A percentile compares a stretch with the other conserved stretches of the same genome.
Evolutionary conservation across 1,284 basidiomycete species (phyloP).

Genomic region (Ustilago shanxiensis): DNA sequence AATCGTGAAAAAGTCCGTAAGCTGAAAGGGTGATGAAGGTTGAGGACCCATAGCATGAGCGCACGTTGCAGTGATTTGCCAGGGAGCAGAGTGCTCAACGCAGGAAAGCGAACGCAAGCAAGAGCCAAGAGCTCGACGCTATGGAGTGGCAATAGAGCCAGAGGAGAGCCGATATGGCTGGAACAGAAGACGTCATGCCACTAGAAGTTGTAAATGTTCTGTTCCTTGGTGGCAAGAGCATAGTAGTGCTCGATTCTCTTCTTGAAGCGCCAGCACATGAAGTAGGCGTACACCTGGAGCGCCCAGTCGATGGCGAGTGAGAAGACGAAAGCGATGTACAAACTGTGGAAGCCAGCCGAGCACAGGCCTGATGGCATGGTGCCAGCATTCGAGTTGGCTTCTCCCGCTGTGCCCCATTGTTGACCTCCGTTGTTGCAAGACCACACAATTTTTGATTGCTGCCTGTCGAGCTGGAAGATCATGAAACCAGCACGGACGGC

Average conservation of each 20-base stretch:
- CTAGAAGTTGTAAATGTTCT: constrained; percentile 49
- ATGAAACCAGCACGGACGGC: constrained; percentile 80
- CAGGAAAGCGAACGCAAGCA: too few relatives aligned
- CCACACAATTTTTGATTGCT: constrained; percentile 74
- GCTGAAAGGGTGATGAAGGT: background rate
- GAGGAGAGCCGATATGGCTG: too few relatives aligned
- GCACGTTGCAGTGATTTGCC: too few relatives aligned
- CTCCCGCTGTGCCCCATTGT: constrained; percentile 76
- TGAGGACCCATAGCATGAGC: background rate
- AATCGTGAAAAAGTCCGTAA: background rate
- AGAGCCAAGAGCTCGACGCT: too few relatives aligned
- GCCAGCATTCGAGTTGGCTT: constrained; percentile 70
- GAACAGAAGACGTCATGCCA: too few relatives aligned
- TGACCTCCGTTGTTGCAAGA: constrained; percentile 80
- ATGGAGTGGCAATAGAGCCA: too few relatives aligned
- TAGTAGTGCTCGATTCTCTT: constrained; percentile 66
- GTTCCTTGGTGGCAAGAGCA: constrained; percentile 49
- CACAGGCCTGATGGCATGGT: constrained; percentile 77
- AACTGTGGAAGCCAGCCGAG: constrained; percentile 76
- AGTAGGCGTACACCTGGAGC: constrained; percentile 76
- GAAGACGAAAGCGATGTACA: constrained; percentile 79
- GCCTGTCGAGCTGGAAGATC: constrained; percentile 71
- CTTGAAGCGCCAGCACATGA: constrained; percentile 67
- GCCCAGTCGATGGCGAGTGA: constrained; percentile 77
- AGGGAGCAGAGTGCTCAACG: too few relatives aligned